These are phyloP conservation scores for Candida silvatica DNA, from an alignment of 805 yeast genomes.

Conservation along the genomic window DNA sequence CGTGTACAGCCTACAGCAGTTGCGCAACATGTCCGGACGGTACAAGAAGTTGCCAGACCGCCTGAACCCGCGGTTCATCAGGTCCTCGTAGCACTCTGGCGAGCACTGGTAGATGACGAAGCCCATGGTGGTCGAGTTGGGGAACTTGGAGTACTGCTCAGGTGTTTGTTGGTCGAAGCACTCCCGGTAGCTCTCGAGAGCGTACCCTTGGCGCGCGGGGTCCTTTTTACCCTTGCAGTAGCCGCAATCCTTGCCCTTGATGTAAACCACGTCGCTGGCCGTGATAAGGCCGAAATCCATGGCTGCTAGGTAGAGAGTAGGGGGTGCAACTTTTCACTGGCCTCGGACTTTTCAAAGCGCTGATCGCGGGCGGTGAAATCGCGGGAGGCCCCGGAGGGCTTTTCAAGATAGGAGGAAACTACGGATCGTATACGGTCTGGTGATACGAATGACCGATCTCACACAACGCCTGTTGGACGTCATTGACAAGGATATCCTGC, in stretches of 20 bases:
- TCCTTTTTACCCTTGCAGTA: conserved; percentile 51
- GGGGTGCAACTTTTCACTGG: too few species aligned
- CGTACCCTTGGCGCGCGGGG: conserved; percentile 23
- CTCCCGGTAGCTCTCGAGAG: conserved; percentile 16
- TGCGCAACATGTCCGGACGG: conserved; percentile 56
- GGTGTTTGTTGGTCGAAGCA: conserved; percentile 2
- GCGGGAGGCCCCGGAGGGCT: too few species aligned
- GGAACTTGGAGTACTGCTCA: conserved; percentile 8
- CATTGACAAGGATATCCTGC: too few species aligned
- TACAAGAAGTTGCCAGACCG: conserved; percentile 60
- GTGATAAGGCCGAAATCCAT: conserved; percentile 9
- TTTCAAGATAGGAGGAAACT: too few species aligned
- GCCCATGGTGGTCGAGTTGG: conserved; percentile 19
- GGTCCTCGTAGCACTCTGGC: conserved; percentile 45
- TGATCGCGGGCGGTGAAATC: too few species aligned
- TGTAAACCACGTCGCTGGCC: conserved; percentile 23
- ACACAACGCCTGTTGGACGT: too few species aligned
- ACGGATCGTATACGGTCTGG: too few species aligned
- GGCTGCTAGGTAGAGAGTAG: too few species aligned
- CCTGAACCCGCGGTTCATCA: conserved; percentile 70
- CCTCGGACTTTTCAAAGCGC: too few species aligned
- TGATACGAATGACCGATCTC: too few species aligned
- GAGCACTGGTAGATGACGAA: conserved; percentile 19
- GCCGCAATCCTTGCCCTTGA: conserved; percentile 50
- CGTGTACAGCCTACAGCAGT: conserved; percentile 76